A percentile compares a stretch with the other conserved stretches of the same genome.
Conservation (phyloP, 1,284 basidiomycete species). For the Calocybe gambosa region DNA sequence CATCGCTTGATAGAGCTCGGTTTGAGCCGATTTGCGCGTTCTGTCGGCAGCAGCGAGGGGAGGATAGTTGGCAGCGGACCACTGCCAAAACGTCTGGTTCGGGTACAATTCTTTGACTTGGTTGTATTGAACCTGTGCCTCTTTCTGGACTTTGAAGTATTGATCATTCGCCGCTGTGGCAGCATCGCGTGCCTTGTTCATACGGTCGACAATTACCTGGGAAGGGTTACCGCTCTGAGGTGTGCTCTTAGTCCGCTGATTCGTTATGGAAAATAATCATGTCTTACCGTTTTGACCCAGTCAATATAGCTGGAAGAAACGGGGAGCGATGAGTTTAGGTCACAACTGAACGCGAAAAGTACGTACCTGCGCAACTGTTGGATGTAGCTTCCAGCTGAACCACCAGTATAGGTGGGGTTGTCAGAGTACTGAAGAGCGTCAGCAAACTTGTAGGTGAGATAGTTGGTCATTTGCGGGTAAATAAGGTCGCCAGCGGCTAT, state of each 20-base stretch:
- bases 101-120: too few relatives aligned
- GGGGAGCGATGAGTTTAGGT: neutral
- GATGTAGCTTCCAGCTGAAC: neutral
- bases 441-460: constrained; percentile 5
- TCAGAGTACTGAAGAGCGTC: constrained; percentile 3
- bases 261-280: too few relatives aligned
- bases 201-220: neutral
- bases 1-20: neutral
- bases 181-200: neutral
- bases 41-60: neutral
- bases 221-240: neutral
- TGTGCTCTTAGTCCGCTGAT: too few relatives aligned
- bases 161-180: neutral
- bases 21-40: neutral
- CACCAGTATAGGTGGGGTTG: neutral
- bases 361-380: constrained; percentile 3
- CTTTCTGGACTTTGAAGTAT: neutral
- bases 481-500: constrained; percentile 3
- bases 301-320: too few relatives aligned
- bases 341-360: neutral
- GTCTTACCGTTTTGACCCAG: too few relatives aligned
- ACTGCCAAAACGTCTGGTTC: neutral
- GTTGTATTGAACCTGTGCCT: neutral
- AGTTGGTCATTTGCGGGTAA: neutral
- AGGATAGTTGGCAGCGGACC: neutral